phyloP scores from a whole-genome alignment of 2,329 filamentous ascomycete genomes.

The Fusarium sp. region DNA sequence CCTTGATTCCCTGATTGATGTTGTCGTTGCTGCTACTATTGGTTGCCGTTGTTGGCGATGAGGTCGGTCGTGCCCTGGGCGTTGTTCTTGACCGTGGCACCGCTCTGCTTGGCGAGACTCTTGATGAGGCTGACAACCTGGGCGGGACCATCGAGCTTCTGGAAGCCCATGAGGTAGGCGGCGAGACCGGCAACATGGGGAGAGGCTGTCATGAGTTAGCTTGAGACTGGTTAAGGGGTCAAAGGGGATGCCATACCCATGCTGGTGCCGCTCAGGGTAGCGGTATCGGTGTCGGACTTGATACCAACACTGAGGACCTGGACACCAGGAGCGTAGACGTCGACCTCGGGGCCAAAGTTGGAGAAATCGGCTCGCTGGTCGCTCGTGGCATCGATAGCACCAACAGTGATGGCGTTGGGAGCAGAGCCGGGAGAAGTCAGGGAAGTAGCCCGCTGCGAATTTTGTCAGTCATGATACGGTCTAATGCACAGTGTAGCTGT shows the following conservation, averaged over 20 bases:
- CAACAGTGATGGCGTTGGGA: conserved; percentile 71
- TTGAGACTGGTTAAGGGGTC: not conserved
- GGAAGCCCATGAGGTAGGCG: conserved; percentile 75
- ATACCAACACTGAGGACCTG: conserved; percentile 68
- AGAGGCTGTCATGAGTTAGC: conserved; percentile 60
- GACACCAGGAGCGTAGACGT: conserved; percentile 71
- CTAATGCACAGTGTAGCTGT: not conserved
- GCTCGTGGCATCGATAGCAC: conserved; percentile 67
- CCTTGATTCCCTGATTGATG: conserved; percentile 16
- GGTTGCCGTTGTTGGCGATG: conserved; percentile 71
- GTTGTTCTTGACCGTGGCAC: conserved; percentile 62
- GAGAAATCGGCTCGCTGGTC: conserved; percentile 68
- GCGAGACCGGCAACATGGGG: conserved; percentile 78
- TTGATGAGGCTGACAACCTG: conserved; percentile 65
- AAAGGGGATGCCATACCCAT: conserved; percentile 63
- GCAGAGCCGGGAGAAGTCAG: conserved; percentile 69
- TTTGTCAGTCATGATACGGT: conserved; percentile 22
- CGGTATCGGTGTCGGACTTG: conserved; percentile 61
- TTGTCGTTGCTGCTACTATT: conserved; percentile 41
- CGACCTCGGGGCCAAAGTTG: conserved; percentile 70
- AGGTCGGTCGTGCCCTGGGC: conserved; percentile 61
- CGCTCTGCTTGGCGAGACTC: conserved; percentile 64
- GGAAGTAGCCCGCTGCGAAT: conserved; percentile 60
- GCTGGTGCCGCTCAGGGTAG: conserved; percentile 67
- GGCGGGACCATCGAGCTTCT: conserved; percentile 60